Conservation (phyloP, 805 yeast genomes). For the Starmera caribaea region DNA sequence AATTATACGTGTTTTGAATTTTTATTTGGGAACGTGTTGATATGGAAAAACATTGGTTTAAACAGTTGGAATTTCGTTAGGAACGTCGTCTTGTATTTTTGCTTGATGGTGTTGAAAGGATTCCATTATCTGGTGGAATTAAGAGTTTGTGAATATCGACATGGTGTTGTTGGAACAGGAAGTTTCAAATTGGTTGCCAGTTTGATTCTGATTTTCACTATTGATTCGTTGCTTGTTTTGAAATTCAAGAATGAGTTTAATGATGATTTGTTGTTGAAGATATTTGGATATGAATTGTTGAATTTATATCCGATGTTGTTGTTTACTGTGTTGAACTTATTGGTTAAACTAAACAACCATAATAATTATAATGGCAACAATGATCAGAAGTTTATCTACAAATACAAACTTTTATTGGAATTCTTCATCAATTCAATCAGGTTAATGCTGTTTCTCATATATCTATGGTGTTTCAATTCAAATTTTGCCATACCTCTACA, state of each 20-base stretch:
- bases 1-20: conserved; percentile 3
- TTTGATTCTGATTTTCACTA: conserved; percentile 2
- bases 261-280: neutral
- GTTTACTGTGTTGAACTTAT: conserved; percentile 6
- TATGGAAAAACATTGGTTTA: neutral
- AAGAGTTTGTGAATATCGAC: conserved; percentile 2
- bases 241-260: neutral
- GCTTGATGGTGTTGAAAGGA: conserved; percentile 9
- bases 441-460: conserved; percentile 7
- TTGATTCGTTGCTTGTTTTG: conserved; percentile 2
- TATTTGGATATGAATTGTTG: conserved; percentile 12
- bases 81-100: conserved; percentile 7
- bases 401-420: conserved; percentile 3
- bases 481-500: conserved; percentile 7
- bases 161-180: neutral
- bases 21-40: conserved; percentile 1
- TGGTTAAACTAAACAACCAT: neutral
- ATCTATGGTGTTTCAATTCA: conserved; percentile 8
- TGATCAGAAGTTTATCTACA: neutral
- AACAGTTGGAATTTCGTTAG: conserved; percentile 1
- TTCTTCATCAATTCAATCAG: conserved; percentile 5
- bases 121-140: conserved; percentile 14
- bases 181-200: neutral
- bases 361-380: neutral
- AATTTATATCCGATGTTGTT: conserved; percentile 10